phyloP scores from a whole-genome alignment of 176 grass and related monocot species.

The Oryza australiensis region DNA sequence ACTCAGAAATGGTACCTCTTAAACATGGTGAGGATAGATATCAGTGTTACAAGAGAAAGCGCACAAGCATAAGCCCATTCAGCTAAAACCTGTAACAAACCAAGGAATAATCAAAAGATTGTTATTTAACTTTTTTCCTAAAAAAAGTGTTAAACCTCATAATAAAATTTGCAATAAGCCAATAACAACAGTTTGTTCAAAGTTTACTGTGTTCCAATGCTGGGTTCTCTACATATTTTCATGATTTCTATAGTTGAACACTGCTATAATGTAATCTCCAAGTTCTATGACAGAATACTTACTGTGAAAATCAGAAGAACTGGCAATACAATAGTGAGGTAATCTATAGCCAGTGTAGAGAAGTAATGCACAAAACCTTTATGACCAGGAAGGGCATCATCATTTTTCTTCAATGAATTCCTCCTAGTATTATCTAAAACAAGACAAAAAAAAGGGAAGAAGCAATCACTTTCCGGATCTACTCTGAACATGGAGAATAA shows the following conservation, averaged over 20 bases:
- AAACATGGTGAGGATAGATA: slow-evolving; percentile 44
- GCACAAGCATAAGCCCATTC: slow-evolving; percentile 65
- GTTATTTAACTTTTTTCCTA: neutral
- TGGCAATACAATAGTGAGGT: slow-evolving; percentile 67
- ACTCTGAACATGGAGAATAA: slow-evolving; percentile 24
- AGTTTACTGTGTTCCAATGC: neutral
- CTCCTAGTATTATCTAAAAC: slow-evolving; percentile 43
- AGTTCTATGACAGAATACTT: slow-evolving; percentile 28
- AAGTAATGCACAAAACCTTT: slow-evolving; percentile 57
- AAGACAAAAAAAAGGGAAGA: slow-evolving; percentile 26
- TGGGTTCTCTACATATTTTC: neutral
- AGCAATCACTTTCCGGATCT: slow-evolving; percentile 17
- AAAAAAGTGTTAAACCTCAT: slow-evolving; percentile 5
- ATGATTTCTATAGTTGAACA: slow-evolving; percentile 29
- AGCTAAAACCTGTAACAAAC: slow-evolving; percentile 57
- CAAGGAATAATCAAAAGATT: slow-evolving; percentile 16
- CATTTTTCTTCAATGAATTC: slow-evolving; percentile 54
- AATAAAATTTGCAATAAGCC: neutral
- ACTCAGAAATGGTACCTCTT: slow-evolving; percentile 57
- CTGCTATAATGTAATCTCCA: slow-evolving; percentile 9
- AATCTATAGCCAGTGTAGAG: slow-evolving; percentile 56
- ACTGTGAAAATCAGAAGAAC: slow-evolving; percentile 85
- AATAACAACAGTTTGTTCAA: neutral
- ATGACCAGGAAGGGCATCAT: slow-evolving; percentile 34
- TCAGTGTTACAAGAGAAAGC: slow-evolving; percentile 46